Evolutionary conservation across 176 grass and related monocot species (phyloP), one percentile per base, ranked within the genome.

Genomic region (Eleusine coracana): DNA sequence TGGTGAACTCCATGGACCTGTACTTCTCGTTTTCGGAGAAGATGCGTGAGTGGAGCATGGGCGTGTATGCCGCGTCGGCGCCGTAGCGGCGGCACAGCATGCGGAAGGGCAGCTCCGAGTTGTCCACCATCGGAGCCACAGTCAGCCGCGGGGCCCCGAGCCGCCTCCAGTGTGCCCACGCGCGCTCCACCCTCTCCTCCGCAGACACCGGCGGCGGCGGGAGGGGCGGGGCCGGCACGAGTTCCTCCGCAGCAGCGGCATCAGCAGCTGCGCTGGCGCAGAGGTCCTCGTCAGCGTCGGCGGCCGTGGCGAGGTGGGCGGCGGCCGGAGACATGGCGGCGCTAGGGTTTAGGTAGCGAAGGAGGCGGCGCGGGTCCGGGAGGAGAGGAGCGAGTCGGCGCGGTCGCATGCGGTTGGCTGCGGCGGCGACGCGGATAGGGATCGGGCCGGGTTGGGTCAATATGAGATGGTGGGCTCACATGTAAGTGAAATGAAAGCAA

Each of bases 11-110:
- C 96, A 94, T 90, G 11, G 80, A 79, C 81, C 96, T 75, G 77
- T 96, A 90, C 91, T 99, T 96, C n/a, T 99, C 93, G 76, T 90
- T 99, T 91, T 99, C 93, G 4, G 91, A 88, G 91, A 99, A 99
- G 81, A 99, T 99, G 79, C 96, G 88, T 23, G 91, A 96, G 70
- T 99, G 93, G 86, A 99, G 93, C 96, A 99, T 99, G 39, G 96
- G 96, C 79, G 96, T 99, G 86, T 99, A 99, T 0, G 93, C 96
- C 4, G 89, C 96, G 54, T 83, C 77, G 18, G 93, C 93, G 54
- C 96, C 96, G 67, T 99, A 99, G 69, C 89, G 94, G 79, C 93
- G 83, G 85, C 93, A 99, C 4, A 96, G 87, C 96, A 99, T 96
- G 85, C 96, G 89, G 80, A 99, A 99, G 61, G 96, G 93, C 1